These are phyloP conservation scores for Stephanodiscus minutulus DNA, from an alignment of 108 stramenopile species.

Conservation along the genomic window DNA sequence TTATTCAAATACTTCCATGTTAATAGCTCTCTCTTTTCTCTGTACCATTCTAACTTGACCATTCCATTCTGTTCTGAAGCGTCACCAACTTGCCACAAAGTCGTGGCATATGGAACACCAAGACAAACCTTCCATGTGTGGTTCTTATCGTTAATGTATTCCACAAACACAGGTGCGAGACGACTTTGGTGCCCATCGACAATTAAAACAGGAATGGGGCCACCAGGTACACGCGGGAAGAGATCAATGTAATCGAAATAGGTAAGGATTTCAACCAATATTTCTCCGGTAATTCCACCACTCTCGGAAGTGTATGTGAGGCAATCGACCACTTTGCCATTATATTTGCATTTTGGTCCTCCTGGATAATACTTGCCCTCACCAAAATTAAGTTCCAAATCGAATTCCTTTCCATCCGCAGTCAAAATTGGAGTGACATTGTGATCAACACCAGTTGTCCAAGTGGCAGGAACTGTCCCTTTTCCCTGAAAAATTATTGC, in stretches of 20 bases:
- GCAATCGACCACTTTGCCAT: too few relatives aligned
- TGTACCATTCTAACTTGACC: slow-evolving; percentile 13
- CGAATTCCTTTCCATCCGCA: too few relatives aligned
- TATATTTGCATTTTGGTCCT: too few relatives aligned
- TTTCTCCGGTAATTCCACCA: slow-evolving; percentile 14
- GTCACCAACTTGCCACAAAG: slow-evolving; percentile 28
- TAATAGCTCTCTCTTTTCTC: neutral
- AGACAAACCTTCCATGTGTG: too few relatives aligned
- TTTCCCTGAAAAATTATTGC: slow-evolving; percentile 21
- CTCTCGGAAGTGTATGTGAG: neutral
- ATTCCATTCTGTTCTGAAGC: slow-evolving; percentile 25
- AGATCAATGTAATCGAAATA: slow-evolving; percentile 15
- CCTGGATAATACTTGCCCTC: too few relatives aligned
- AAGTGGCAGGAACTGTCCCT: neutral
- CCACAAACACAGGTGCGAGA: slow-evolving; percentile 4
- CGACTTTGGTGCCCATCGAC: slow-evolving; percentile 24
- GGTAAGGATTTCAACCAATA: slow-evolving; percentile 18
- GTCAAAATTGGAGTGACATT: slow-evolving; percentile 4
- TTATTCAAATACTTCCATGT: too few relatives aligned
- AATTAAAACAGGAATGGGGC: slow-evolving; percentile 16
- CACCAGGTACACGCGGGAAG: slow-evolving; percentile 2
- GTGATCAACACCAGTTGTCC: slow-evolving; percentile 17
- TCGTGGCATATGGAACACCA: slow-evolving; percentile 36
- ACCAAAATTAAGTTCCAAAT: too few relatives aligned
- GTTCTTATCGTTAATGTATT: slow-evolving; percentile 35